A percentile compares a stretch with the other conserved stretches of the same genome.
Conservation (phyloP, 495 filamentous ascomycete genomes). For the Penicillium waksmanii region DNA sequence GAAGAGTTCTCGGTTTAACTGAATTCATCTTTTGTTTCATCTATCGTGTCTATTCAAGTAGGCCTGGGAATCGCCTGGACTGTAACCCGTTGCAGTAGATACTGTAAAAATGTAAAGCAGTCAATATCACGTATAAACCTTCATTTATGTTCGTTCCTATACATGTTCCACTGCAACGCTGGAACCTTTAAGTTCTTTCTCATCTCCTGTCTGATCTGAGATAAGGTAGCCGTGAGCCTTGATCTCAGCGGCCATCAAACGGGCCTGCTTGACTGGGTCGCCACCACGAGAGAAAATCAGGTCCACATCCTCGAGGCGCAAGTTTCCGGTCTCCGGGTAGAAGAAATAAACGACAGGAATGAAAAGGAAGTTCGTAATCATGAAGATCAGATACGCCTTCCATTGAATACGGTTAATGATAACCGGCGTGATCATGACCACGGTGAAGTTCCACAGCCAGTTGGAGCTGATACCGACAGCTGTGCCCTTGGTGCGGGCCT, state of each 20-base stretch:
- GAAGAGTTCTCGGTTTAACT: too few species aligned
- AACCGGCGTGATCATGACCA: slow-evolving; percentile 63
- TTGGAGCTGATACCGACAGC: slow-evolving; percentile 46
- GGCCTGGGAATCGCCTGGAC: background rate
- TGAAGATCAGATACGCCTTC: slow-evolving; percentile 65
- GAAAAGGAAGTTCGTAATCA: slow-evolving; percentile 56
- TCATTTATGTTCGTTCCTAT: background rate
- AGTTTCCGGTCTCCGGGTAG: slow-evolving; percentile 48
- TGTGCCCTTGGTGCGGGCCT: slow-evolving; percentile 46
- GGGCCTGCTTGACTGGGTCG: slow-evolving; percentile 21
- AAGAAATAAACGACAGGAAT: slow-evolving; percentile 49
- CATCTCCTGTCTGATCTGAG: slow-evolving; percentile 7
- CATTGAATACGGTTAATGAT: slow-evolving; percentile 58
- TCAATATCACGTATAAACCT: slow-evolving; percentile 7
- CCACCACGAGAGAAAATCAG: slow-evolving; percentile 34
- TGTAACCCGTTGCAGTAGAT: background rate
- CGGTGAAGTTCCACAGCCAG: slow-evolving; percentile 59
- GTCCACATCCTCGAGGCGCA: slow-evolving; percentile 47
- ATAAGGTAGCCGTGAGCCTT: slow-evolving; percentile 18
- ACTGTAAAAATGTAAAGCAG: background rate
- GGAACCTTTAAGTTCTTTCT: slow-evolving; percentile 13
- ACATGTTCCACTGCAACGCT: slow-evolving; percentile 17
- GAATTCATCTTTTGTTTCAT: background rate
- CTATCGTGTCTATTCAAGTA: background rate
- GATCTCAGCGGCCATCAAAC: slow-evolving; percentile 21